Percentiles rank a stretch among this genome's conserved stretches.
Evolutionary conservation across 768 basidiomycete species (phyloP).

Genomic region (Boletellus ananas): DNA sequence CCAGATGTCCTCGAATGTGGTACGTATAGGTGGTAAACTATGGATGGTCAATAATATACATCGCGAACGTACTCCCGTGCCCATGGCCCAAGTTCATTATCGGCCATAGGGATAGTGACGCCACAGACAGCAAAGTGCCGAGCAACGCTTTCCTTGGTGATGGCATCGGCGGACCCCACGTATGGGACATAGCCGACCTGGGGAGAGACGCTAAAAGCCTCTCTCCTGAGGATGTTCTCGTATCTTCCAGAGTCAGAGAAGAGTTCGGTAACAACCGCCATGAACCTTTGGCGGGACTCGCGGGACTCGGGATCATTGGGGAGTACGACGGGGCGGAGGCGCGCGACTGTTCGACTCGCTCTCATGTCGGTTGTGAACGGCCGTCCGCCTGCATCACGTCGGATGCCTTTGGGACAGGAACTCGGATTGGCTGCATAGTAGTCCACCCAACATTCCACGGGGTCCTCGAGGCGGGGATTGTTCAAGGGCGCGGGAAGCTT

Average conservation of each 20-base stretch:
- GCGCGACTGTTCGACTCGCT: conserved; percentile 46
- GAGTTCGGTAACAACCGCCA: conserved; percentile 37
- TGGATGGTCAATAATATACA: conserved; percentile 22
- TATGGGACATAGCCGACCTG: conserved; percentile 31
- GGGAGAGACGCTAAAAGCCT: conserved; percentile 34
- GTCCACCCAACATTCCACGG: conserved; percentile 43
- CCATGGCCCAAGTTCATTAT: conserved; percentile 38
- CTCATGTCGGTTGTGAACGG: conserved; percentile 42
- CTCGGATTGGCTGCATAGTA: conserved; percentile 42
- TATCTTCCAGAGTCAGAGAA: conserved; percentile 42
- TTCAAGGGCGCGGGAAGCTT: conserved; percentile 26
- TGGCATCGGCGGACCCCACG: conserved; percentile 23
- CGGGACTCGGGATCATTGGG: conserved; percentile 31
- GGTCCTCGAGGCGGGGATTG: conserved; percentile 46
- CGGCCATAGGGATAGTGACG: conserved; percentile 34
- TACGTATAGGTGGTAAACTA: conserved; percentile 14
- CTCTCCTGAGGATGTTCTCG: conserved; percentile 34
- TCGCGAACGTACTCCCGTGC: conserved; percentile 34
- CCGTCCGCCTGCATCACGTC: conserved; percentile 35
- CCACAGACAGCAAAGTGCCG: conserved; percentile 43
- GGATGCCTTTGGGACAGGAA: conserved; percentile 48
- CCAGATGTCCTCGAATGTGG: conserved; percentile 23
- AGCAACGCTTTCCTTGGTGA: conserved; percentile 34
- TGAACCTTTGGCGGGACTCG: conserved; percentile 38
- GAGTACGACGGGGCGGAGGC: conserved; percentile 40